Percentiles rank a stretch among this genome's conserved stretches.
phyloP scores from a whole-genome alignment of 768 basidiomycete species.

The Boletales sp. region DNA sequence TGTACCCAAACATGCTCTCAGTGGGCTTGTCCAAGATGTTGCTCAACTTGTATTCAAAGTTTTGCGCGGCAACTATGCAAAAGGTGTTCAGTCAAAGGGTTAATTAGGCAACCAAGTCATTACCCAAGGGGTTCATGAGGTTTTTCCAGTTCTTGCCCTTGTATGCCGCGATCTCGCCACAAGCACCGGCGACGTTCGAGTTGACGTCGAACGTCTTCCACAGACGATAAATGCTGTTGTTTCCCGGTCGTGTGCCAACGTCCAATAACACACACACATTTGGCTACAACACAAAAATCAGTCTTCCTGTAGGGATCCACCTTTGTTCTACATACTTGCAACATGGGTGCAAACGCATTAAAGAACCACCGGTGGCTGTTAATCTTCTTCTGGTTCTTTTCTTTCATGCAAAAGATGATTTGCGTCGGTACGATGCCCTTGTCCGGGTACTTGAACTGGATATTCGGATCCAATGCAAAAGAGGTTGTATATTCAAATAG shows the following conservation, averaged over 20 bases:
- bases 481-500: conserved; percentile 87
- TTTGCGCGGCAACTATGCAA: conserved; percentile 79
- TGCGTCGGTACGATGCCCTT: conserved; percentile 95
- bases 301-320: neutral
- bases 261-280: conserved; percentile 92
- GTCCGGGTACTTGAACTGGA: conserved; percentile 85
- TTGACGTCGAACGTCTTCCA: conserved; percentile 96
- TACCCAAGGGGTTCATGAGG: conserved; percentile 81
- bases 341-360: conserved; percentile 62
- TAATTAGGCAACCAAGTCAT: conserved; percentile 3
- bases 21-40: conserved; percentile 89
- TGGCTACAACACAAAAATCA: conserved; percentile 43
- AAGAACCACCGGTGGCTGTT: conserved; percentile 88
- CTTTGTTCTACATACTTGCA: conserved; percentile 55
- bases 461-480: conserved; percentile 71
- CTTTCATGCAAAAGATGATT: conserved; percentile 87
- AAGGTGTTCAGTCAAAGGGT: neutral
- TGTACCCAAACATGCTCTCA: conserved; percentile 91
- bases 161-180: conserved; percentile 93
- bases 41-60: conserved; percentile 93
- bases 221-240: conserved; percentile 85
- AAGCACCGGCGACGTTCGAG: conserved; percentile 91
- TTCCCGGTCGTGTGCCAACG: conserved; percentile 88
- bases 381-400: conserved; percentile 96
- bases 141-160: conserved; percentile 87